A percentile compares a stretch with the other conserved stretches of the same genome.
phyloP scores from a whole-genome alignment of 2,329 filamentous ascomycete species.

The Diplodia sapinea region DNA sequence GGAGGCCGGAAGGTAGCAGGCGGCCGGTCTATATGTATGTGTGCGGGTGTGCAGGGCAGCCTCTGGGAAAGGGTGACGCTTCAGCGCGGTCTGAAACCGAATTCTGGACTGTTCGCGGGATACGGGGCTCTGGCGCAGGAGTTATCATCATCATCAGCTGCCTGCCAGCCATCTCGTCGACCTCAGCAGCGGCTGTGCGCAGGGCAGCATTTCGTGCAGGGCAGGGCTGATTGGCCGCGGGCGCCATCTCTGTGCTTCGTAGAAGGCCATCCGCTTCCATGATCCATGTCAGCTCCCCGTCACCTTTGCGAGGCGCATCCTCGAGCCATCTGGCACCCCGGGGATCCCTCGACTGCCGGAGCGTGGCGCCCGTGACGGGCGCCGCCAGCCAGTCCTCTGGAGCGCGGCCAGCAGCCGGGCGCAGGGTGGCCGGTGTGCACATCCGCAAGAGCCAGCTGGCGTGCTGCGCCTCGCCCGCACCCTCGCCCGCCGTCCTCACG shows the following conservation, averaged over 20 bases:
- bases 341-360: conserved; percentile 14
- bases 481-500: conserved; percentile 9
- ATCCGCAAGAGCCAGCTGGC: conserved; percentile 17
- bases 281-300: conserved; percentile 14
- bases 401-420: neutral
- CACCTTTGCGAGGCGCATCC: conserved; percentile 8
- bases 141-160: conserved; percentile 25
- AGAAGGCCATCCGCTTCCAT: conserved; percentile 23
- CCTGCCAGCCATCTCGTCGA: conserved; percentile 15
- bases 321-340: conserved; percentile 3
- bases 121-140: conserved; percentile 16
- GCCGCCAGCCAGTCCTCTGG: conserved; percentile 15
- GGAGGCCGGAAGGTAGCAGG: conserved; percentile 15
- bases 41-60: conserved; percentile 5
- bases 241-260: conserved; percentile 13
- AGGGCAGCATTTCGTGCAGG: conserved; percentile 24
- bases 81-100: conserved; percentile 25
- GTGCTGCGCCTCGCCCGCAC: conserved; percentile 6
- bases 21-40: conserved; percentile 20
- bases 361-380: conserved; percentile 19
- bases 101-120: conserved; percentile 25
- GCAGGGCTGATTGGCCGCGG: conserved; percentile 19
- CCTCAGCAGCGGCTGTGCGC: conserved; percentile 27
- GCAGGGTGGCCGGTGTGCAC: neutral
- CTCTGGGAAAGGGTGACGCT: conserved; percentile 9